Percentiles rank a stretch among this genome's conserved stretches.
These are phyloP conservation scores for Emericellopsis cladophorae DNA, from an alignment of 2,329 filamentous ascomycete species.

Conservation along the genomic window DNA sequence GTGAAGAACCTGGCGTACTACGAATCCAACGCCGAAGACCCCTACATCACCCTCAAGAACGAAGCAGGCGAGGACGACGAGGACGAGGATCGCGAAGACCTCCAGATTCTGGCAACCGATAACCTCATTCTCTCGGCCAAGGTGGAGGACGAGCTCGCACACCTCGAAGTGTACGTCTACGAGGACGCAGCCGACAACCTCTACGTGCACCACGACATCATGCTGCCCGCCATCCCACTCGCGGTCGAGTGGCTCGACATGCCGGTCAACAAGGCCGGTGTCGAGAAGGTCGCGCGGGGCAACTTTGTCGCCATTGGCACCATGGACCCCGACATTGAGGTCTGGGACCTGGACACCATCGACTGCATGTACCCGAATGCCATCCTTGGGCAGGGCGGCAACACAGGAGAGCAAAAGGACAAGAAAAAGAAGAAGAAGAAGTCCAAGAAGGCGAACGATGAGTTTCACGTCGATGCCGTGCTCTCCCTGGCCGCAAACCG, in stretches of 20 bases:
- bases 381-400: conserved; percentile 68
- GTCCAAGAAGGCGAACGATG: conserved; percentile 74
- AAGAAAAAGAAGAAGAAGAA: conserved; percentile 89
- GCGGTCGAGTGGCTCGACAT: conserved; percentile 93
- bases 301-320: conserved; percentile 95
- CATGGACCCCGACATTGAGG: conserved; percentile 96
- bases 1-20: conserved; percentile 90
- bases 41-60: conserved; percentile 82
- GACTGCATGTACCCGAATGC: conserved; percentile 98
- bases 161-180: conserved; percentile 95
- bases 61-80: conserved; percentile 46
- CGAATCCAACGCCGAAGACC: conserved; percentile 86
- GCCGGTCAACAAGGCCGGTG: conserved; percentile 60
- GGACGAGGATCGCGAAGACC: conserved; percentile 82
- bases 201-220: conserved; percentile 98
- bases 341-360: conserved; percentile 93
- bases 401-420: conserved; percentile 27
- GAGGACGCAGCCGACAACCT: conserved; percentile 92
- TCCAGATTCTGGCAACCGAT: conserved; percentile 86
- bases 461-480: conserved; percentile 89
- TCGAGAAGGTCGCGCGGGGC: conserved; percentile 53
- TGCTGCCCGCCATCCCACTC: conserved; percentile 92
- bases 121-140: conserved; percentile 87
- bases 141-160: conserved; percentile 92
- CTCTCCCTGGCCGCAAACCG: conserved; percentile 85